These are phyloP conservation scores for Backusella luteola DNA, from an alignment of 192 early-diverging fungal species.

Conservation along the genomic window DNA sequence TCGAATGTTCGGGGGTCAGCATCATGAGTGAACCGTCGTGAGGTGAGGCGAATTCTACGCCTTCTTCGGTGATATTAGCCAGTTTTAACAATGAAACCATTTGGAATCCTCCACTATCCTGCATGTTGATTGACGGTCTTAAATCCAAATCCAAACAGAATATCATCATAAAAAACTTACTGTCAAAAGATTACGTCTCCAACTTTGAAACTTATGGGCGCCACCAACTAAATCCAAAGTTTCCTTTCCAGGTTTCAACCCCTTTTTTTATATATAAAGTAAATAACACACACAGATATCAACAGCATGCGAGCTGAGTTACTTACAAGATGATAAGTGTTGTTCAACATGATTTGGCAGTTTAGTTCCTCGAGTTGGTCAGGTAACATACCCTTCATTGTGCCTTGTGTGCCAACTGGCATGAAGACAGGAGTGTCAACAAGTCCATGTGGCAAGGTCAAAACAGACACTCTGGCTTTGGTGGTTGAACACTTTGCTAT, in stretches of 20 bases:
- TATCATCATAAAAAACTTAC: slow-evolving; percentile 17
- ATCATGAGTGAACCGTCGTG: slow-evolving; percentile 79
- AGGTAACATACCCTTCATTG: slow-evolving; percentile 80
- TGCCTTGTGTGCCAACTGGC: slow-evolving; percentile 86
- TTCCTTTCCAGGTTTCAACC: slow-evolving; percentile 60
- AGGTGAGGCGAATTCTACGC: slow-evolving; percentile 85
- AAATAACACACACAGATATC: neutral
- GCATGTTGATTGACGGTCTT: neutral
- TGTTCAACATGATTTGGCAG: slow-evolving; percentile 85
- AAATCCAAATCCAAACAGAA: neutral
- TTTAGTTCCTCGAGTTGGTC: slow-evolving; percentile 70
- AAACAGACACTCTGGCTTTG: slow-evolving; percentile 72
- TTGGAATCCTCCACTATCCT: slow-evolving; percentile 84
- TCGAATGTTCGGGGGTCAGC: slow-evolving; percentile 85
- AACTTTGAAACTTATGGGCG: slow-evolving; percentile 77
- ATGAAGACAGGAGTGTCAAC: slow-evolving; percentile 86
- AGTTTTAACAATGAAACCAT: slow-evolving; percentile 88
- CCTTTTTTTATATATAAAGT: slow-evolving; percentile 14
- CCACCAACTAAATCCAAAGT: slow-evolving; percentile 73
- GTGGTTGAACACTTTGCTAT: slow-evolving; percentile 78
- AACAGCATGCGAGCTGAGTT: neutral
- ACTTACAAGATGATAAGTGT: slow-evolving; percentile 81
- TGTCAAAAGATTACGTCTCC: slow-evolving; percentile 78
- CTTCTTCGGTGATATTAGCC: slow-evolving; percentile 80
- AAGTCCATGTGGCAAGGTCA: slow-evolving; percentile 79